Base-by-base conservation (phyloP, 768 basidiomycete species). In the Russula dissimulans region DNA sequence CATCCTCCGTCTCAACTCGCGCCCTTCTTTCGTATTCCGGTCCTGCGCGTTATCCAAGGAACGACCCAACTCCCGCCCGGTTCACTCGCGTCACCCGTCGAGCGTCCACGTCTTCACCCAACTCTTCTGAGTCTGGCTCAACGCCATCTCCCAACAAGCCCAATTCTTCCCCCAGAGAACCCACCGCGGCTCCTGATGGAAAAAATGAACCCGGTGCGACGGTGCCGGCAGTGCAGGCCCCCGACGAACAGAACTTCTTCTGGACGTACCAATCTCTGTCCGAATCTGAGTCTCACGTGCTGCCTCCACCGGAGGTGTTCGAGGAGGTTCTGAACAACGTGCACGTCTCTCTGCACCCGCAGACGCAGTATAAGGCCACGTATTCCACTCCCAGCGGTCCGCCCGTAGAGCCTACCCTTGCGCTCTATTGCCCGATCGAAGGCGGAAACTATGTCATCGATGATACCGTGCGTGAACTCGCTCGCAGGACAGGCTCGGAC, bases 401-500 rank as follows among this genome's bases (percentile, higher is more conserved):
- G 31, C 78, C 81, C 0, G 67, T 82, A 34, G 91, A 94, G 69
- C 92, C 92, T 4, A 90, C 89, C 0, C 74, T 95, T n/a, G 89
- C 84, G 0, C 72, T 95, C 5, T 92, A 90, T 71, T 91, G 89
- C 64, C 95, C 94, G 6, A 86, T 91, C 60, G 86, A 89, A 70
- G 94, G 94, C 38, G 91, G 90, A 5, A 86, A 91, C 62, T 85
- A 88, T 69, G 79, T 94, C 26, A 78, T 94, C 22, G 87, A 89
- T 68, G 81, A 83, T 18, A 89, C 91, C 3, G 84, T 95, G 11
- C 77, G 79, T 42, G 88, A 91, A 69, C 73, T 95, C 63, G 91
- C 90, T 5, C 78, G 80, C 50, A 79, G 80, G 55, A 83, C 85
- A 3, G 82, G 80, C 31, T 81, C 91, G 18, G 95, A 97, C 63